phyloP scores from a whole-genome alignment of 345 rosid genomes.

The Syzygium oleosum region DNA sequence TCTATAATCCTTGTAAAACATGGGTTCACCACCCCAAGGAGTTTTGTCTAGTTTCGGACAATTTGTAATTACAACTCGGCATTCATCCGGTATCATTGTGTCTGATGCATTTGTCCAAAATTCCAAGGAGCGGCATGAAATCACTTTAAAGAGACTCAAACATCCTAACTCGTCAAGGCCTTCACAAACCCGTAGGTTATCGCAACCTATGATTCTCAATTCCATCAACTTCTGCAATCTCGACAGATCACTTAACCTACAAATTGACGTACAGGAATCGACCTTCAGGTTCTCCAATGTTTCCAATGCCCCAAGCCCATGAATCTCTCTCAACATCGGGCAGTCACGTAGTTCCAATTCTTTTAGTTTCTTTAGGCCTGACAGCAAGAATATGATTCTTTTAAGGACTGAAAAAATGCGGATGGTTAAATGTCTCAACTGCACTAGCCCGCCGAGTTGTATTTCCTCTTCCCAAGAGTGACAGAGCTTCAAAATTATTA shows the following conservation, averaged over 20 bases:
- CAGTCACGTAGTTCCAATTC: not conserved
- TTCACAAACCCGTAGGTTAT: not conserved
- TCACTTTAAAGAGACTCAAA: not conserved
- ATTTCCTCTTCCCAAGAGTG: fast-evolving
- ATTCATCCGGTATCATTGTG: not conserved
- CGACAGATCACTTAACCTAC: not conserved
- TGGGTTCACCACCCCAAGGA: too few species aligned
- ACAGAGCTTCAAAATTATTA: not conserved
- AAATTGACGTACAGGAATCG: not conserved
- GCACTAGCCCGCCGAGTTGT: not conserved
- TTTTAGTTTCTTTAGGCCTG: not conserved
- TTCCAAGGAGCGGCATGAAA: fast-evolving
- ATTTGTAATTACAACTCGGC: fast-evolving
- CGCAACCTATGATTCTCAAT: fast-evolving
- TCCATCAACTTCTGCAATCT: not conserved
- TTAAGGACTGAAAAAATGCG: fast-evolving
- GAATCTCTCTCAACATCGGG: not conserved
- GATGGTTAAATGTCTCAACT: not conserved
- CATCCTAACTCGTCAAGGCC: not conserved
- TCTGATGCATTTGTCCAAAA: not conserved
- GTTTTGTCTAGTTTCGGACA: fast-evolving
- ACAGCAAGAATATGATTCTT: not conserved
- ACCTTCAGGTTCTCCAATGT: not conserved
- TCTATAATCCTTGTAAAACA: not conserved
- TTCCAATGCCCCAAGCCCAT: not conserved